Conservation (phyloP, 257 asterid genomes). For the Ophiorrhiza pumila region DNA sequence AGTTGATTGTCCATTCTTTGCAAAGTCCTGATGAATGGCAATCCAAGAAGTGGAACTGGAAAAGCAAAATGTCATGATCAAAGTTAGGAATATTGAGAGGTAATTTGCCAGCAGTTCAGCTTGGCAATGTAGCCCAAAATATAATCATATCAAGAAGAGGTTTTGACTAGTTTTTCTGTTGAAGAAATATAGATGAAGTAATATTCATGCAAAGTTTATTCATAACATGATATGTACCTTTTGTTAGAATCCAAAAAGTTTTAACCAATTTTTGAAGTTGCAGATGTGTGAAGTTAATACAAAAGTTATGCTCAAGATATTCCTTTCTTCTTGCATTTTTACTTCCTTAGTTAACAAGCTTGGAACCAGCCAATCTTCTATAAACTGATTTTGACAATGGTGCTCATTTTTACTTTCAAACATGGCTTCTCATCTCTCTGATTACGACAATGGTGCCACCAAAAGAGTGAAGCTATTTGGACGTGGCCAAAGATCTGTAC, state of each 20-base stretch:
- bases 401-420: no score
- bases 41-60: not conserved
- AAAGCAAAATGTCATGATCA: not conserved
- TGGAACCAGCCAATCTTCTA: conserved; percentile 25
- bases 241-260: conserved; percentile 10
- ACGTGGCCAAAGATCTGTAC: conserved; percentile 40
- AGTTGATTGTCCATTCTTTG: not conserved
- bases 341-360: conserved; percentile 34
- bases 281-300: conserved; percentile 6
- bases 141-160: not conserved
- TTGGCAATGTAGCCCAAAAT: not conserved
- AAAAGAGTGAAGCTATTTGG: conserved; percentile 37
- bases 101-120: not conserved
- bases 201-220: no score
- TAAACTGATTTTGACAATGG: conserved; percentile 13
- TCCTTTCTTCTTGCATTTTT: conserved; percentile 34
- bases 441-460: conserved; percentile 19
- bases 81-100: not conserved
- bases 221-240: conserved; percentile 9
- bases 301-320: conserved; percentile 34
- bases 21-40: not conserved
- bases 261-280: conserved; percentile 11
- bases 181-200: not conserved
- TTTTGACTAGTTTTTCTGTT: not conserved
- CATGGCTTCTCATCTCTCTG: conserved; percentile 19